phyloP scores from a whole-genome alignment of 176 grass and related monocot genomes.

The Areca catechu region DNA sequence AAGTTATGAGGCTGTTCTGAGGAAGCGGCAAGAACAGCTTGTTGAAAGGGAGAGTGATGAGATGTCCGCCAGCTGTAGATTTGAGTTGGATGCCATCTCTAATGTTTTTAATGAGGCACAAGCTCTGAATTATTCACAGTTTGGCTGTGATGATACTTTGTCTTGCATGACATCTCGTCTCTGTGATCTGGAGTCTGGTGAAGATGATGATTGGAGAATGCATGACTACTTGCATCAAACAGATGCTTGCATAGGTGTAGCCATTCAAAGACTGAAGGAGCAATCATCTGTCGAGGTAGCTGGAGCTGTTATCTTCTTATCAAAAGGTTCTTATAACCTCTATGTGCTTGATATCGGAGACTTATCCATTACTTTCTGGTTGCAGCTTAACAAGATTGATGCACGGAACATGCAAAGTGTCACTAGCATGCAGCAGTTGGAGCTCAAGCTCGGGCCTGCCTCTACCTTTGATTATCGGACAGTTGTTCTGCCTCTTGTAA shows the following conservation, averaged over 20 bases:
- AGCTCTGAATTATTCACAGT: constrained; percentile 33
- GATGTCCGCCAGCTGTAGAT: constrained; percentile 29
- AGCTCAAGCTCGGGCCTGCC: constrained; percentile 57
- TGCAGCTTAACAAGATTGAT: constrained; percentile 80
- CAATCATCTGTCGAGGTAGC: constrained; percentile 47
- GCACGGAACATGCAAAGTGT: constrained; percentile 65
- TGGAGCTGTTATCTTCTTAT: background rate
- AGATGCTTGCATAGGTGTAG: constrained; percentile 36
- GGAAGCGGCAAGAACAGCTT: constrained; percentile 55
- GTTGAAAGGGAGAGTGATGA: constrained; percentile 36
- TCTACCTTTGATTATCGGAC: constrained; percentile 59
- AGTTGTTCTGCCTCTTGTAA: constrained; percentile 63
- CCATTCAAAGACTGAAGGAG: constrained; percentile 52
- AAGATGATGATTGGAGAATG: constrained; percentile 59
- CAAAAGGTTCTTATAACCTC: background rate
- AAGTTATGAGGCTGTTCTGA: constrained; percentile 55
- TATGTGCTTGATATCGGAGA: constrained; percentile 5
- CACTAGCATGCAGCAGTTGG: constrained; percentile 44
- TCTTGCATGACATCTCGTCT: constrained; percentile 35
- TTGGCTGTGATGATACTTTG: constrained; percentile 51
- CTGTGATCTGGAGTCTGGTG: constrained; percentile 41
- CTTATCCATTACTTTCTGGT: constrained; percentile 15
- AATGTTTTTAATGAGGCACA: constrained; percentile 63
- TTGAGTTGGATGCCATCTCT: constrained; percentile 56
- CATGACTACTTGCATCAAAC: constrained; percentile 49